A percentile compares a stretch with the other conserved stretches of the same genome.
These are phyloP conservation scores for Hygrocybe coccinea DNA, from an alignment of 768 basidiomycete species.

Conservation along the genomic window DNA sequence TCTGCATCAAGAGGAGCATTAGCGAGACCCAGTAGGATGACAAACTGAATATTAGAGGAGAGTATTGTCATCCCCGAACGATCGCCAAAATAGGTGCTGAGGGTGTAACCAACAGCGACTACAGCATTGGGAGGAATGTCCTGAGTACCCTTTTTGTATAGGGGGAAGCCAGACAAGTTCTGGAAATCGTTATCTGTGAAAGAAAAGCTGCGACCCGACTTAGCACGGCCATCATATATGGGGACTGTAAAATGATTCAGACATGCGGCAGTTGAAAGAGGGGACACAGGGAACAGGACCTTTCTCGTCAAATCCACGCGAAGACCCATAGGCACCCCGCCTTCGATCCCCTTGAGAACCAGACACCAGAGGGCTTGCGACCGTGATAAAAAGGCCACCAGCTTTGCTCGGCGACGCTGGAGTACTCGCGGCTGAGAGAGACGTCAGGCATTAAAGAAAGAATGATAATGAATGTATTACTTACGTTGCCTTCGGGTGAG, in stretches of 20 bases:
- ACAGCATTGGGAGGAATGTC: not conserved
- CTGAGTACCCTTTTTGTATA: not conserved
- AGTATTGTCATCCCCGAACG: not conserved
- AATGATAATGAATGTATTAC: not conserved
- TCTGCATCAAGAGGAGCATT: too few species aligned
- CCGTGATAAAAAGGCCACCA: not conserved
- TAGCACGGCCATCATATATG: constrained; percentile 5
- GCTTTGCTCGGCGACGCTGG: not conserved
- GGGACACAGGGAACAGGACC: not conserved
- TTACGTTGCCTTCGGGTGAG: not conserved
- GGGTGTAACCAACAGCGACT: not conserved
- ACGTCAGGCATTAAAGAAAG: not conserved
- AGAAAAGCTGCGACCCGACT: not conserved
- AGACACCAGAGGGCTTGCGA: not conserved
- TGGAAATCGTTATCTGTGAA: not conserved
- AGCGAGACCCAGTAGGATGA: not conserved
- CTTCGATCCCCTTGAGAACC: not conserved
- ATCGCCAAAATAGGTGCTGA: not conserved
- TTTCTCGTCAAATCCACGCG: not conserved
- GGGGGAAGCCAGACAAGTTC: not conserved
- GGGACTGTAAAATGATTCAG: constrained; percentile 3
- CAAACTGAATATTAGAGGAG: not conserved
- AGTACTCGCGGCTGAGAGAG: not conserved
- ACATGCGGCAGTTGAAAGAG: not conserved
- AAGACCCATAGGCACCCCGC: not conserved